phyloP scores from a whole-genome alignment of 1,139 yeast species.

The Debaryomycetaceae sp. region DNA sequence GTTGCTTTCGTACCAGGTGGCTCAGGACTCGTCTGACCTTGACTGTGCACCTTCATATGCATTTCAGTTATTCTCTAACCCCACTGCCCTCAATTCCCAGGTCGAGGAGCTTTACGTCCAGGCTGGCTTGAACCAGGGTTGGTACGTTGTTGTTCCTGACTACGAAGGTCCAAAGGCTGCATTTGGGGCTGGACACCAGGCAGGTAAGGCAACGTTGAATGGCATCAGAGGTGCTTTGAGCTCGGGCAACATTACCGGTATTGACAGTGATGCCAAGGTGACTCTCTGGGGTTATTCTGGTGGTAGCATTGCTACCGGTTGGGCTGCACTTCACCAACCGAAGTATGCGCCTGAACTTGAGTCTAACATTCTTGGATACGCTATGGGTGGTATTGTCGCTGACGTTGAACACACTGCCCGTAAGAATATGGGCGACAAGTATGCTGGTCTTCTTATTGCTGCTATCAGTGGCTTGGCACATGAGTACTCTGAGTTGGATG shows the following conservation, averaged over 20 bases:
- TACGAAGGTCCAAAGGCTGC: slow-evolving; percentile 19
- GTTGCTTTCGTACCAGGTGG: slow-evolving; percentile 16
- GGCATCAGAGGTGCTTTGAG: slow-evolving; percentile 18
- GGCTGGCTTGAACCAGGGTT: slow-evolving; percentile 24
- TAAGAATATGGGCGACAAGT: slow-evolving; percentile 18
- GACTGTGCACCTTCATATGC: slow-evolving; percentile 20
- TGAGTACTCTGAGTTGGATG: slow-evolving; percentile 21
- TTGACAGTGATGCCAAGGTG: slow-evolving; percentile 16
- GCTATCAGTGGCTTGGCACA: slow-evolving; percentile 23
- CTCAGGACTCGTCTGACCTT: slow-evolving; percentile 15
- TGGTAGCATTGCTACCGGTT: slow-evolving; percentile 22
- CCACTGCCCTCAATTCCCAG: slow-evolving; percentile 10
- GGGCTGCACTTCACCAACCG: slow-evolving; percentile 19
- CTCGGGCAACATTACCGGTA: slow-evolving; percentile 17
- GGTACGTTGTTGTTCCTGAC: slow-evolving; percentile 33
- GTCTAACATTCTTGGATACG: slow-evolving; percentile 11
- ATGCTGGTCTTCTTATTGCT: slow-evolving; percentile 22
- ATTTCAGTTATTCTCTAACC: slow-evolving; percentile 11
- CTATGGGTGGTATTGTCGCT: slow-evolving; percentile 12
- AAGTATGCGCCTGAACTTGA: slow-evolving; percentile 19
- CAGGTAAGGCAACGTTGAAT: slow-evolving; percentile 22
- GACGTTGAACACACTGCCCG: slow-evolving; percentile 19
- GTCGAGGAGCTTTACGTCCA: slow-evolving; percentile 25
- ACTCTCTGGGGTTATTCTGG: slow-evolving; percentile 28
- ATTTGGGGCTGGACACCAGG: slow-evolving; percentile 21